Conservation (phyloP, 768 basidiomycete genomes). For the Mrakia hoshinonis region DNA sequence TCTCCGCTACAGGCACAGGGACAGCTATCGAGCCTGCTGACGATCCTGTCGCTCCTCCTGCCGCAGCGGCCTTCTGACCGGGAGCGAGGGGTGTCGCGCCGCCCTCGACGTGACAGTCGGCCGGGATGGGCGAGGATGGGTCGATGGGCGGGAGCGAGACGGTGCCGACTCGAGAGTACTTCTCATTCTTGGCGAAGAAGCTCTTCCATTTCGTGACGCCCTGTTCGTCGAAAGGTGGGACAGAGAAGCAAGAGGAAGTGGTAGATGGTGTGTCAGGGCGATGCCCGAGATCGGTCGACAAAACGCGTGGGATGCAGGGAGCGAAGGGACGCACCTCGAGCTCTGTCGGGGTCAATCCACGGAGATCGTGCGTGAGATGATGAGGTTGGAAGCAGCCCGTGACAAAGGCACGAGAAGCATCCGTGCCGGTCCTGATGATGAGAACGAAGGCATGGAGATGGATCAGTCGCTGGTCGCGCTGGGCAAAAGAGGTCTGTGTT, state of each 20-base stretch:
- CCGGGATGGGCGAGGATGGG: conserved; percentile 36
- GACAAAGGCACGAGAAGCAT: conserved; percentile 84
- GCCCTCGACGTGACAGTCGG: conserved; percentile 31
- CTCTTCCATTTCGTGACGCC: conserved; percentile 77
- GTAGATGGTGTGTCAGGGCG: background rate
- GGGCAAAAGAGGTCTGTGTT: background rate
- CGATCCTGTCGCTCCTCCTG: background rate
- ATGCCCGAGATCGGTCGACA: too few species aligned
- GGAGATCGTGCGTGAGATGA: conserved; percentile 82
- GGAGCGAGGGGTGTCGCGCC: background rate
- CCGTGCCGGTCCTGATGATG: conserved; percentile 54
- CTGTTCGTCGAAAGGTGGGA: conserved; percentile 42
- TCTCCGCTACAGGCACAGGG: too few species aligned
- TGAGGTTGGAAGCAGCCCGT: conserved; percentile 74
- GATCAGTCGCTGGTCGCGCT: background rate
- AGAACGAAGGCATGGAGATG: background rate
- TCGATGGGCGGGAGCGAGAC: conserved; percentile 45
- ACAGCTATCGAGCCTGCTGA: too few species aligned
- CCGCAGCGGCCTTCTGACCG: background rate
- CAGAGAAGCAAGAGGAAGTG: background rate
- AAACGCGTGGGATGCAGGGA: background rate
- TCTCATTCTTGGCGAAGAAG: conserved; percentile 74
- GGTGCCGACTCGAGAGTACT: conserved; percentile 67
- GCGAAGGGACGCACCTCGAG: conserved; percentile 50
- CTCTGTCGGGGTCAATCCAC: conserved; percentile 67